Evolutionary conservation across 2,329 filamentous ascomycete genomes (phyloP).

Genomic region (Aspergillus tanneri): DNA sequence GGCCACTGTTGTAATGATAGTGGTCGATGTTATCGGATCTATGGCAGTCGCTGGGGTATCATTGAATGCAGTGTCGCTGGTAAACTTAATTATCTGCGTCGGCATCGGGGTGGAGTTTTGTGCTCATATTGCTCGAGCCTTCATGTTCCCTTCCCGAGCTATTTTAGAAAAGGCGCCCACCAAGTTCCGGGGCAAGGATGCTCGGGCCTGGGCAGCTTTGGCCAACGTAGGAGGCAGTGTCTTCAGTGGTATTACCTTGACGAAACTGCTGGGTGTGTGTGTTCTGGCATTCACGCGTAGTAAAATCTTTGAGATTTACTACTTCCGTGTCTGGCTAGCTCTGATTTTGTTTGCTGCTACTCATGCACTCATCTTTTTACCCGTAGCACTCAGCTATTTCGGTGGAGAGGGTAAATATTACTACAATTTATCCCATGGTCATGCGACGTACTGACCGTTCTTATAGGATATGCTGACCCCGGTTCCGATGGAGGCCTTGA

Average conservation of each 20-base stretch:
- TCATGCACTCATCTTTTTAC: constrained; percentile 87
- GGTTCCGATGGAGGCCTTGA: constrained; percentile 86
- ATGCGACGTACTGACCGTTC: constrained; percentile 16
- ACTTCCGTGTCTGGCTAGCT: constrained; percentile 94
- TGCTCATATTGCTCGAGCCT: constrained; percentile 91
- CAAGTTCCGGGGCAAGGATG: constrained; percentile 77
- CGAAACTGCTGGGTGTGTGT: constrained; percentile 86
- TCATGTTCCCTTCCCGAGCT: constrained; percentile 82
- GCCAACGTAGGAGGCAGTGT: constrained; percentile 94
- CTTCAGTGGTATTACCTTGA: constrained; percentile 93
- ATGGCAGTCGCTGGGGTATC: constrained; percentile 89
- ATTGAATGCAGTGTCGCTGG: constrained; percentile 89
- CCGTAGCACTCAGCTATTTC: constrained; percentile 79
- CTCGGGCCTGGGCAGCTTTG: constrained; percentile 85
- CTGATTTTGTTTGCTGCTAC: constrained; percentile 84
- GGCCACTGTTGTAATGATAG: constrained; percentile 84
- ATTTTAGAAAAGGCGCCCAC: constrained; percentile 79
- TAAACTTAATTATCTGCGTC: constrained; percentile 95
- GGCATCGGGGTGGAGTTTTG: constrained; percentile 97
- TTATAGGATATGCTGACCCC: constrained; percentile 73
- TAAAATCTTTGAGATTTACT: constrained; percentile 99
- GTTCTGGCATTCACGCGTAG: constrained; percentile 92
- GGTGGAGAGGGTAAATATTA: constrained; percentile 68
- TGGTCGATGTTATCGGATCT: constrained; percentile 89
- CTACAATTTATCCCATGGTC: too few species aligned